Conservation (phyloP, 2,329 filamentous ascomycete species). For the Beauveria scarabaeidicola region DNA sequence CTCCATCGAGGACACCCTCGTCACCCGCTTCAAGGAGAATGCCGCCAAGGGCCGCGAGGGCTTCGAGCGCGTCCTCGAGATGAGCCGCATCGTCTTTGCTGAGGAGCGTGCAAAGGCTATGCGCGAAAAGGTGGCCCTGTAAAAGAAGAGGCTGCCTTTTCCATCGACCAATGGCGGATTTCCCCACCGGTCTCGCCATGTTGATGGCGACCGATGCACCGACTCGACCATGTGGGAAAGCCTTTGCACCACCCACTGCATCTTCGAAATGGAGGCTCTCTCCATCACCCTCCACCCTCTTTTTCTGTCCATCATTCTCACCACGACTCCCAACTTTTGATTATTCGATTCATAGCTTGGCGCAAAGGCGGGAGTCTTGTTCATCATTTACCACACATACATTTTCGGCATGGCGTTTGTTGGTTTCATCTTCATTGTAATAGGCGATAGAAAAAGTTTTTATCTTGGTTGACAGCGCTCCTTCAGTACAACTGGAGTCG, state of each 20-base stretch:
- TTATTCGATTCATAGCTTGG: slow-evolving; percentile 10
- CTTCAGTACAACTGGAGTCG: slow-evolving; percentile 5
- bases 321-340: slow-evolving; percentile 11
- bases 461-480: slow-evolving; percentile 3
- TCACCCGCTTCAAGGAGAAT: slow-evolving; percentile 86
- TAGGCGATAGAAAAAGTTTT: slow-evolving; percentile 11
- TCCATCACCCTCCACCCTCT: neutral
- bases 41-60: slow-evolving; percentile 84
- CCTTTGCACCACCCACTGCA: neutral
- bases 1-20: slow-evolving; percentile 85
- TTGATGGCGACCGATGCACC: neutral
- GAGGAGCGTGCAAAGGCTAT: slow-evolving; percentile 64
- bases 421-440: slow-evolving; percentile 6
- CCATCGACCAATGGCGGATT: too few species aligned
- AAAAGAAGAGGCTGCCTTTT: neutral
- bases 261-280: neutral
- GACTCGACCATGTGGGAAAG: neutral
- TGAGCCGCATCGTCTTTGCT: slow-evolving; percentile 84
- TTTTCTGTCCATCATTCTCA: neutral
- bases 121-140: slow-evolving; percentile 4
- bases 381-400: neutral
- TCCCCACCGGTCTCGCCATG: neutral
- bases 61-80: slow-evolving; percentile 89
- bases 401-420: slow-evolving; percentile 9
- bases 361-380: slow-evolving; percentile 5